phyloP scores from a whole-genome alignment of 2,329 filamentous ascomycete species.

The Claviceps arundinis region DNA sequence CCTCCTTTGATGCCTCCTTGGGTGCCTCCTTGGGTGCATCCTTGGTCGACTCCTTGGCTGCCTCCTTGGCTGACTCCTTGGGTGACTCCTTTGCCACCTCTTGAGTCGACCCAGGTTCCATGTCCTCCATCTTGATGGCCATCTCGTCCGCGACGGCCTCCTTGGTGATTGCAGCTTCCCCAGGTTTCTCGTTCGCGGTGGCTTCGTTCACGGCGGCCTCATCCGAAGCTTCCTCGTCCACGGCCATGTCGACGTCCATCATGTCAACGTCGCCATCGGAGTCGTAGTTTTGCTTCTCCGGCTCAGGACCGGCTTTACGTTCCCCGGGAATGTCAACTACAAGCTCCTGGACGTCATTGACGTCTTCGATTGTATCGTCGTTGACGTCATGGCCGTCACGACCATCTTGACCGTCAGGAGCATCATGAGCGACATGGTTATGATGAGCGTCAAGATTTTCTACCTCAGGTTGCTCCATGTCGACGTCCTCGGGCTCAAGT shows the following conservation, averaged over 20 bases:
- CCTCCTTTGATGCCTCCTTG: too few relatives aligned
- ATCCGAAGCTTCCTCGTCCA: slow-evolving; percentile 12
- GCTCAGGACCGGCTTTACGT: slow-evolving; percentile 7
- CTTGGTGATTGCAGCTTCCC: too few relatives aligned
- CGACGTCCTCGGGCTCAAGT: slow-evolving; percentile 17
- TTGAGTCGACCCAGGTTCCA: slow-evolving; percentile 19
- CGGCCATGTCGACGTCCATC: slow-evolving; percentile 23
- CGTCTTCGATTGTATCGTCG: slow-evolving; percentile 32
- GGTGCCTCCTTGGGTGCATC: too few relatives aligned
- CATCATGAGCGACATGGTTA: too few relatives aligned
- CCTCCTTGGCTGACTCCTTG: too few relatives aligned
- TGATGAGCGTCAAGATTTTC: slow-evolving; percentile 8
- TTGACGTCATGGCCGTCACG: slow-evolving; percentile 19
- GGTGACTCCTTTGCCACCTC: slow-evolving; percentile 16
- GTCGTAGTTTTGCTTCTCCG: slow-evolving; percentile 24
- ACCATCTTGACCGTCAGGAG: too few relatives aligned
- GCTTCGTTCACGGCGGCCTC: too few relatives aligned
- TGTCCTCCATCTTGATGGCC: slow-evolving; percentile 28
- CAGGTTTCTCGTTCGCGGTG: too few relatives aligned
- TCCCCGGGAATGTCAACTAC: slow-evolving; percentile 14
- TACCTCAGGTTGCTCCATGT: slow-evolving; percentile 16
- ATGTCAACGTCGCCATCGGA: slow-evolving; percentile 39
- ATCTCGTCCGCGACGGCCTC: slow-evolving; percentile 13
- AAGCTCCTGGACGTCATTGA: slow-evolving; percentile 17
- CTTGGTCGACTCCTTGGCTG: too few relatives aligned